Evolutionary conservation across 2,329 filamentous ascomycete genomes (phyloP).

Genomic region (Rutstroemia sp.): DNA sequence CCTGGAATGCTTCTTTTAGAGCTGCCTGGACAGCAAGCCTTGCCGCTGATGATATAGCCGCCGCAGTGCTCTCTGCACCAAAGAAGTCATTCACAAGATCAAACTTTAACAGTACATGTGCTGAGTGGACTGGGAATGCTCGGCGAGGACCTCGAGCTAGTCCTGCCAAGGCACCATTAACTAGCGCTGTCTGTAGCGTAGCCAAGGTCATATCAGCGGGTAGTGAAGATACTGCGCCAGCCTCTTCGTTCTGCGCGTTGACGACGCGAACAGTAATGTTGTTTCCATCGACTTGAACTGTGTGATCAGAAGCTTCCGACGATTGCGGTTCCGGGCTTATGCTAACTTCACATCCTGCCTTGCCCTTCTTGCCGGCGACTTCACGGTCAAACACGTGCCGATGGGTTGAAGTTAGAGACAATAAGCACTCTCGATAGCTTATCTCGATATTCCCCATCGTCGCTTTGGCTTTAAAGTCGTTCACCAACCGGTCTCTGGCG

Average conservation of each 20-base stretch:
- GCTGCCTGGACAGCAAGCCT: constrained; percentile 62
- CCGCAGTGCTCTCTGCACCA: constrained; percentile 57
- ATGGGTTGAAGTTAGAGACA: constrained; percentile 46
- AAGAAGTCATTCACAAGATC: constrained; percentile 59
- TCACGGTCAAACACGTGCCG: constrained; percentile 67
- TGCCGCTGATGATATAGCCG: constrained; percentile 60
- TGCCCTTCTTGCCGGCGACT: constrained; percentile 72
- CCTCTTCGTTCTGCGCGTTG: constrained; percentile 26
- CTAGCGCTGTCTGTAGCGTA: constrained; percentile 47
- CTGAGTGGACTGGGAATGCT: constrained; percentile 72
- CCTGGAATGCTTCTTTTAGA: constrained; percentile 53
- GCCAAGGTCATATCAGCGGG: constrained; percentile 44
- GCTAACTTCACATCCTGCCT: constrained; percentile 64
- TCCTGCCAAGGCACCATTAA: constrained; percentile 76
- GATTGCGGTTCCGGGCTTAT: constrained; percentile 52
- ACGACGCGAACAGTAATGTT: constrained; percentile 47
- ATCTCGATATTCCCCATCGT: constrained; percentile 89
- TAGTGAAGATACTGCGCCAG: constrained; percentile 35
- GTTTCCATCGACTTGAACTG: constrained; percentile 62
- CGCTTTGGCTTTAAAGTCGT: constrained; percentile 80
- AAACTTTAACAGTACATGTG: constrained; percentile 62
- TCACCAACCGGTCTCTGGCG: constrained; percentile 77
- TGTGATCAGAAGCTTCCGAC: constrained; percentile 34
- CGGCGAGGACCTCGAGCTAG: constrained; percentile 78
- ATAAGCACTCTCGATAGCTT: constrained; percentile 82